These are phyloP conservation scores for Eutypa lata DNA, from an alignment of 2,329 filamentous ascomycete genomes.

Conservation along the genomic window DNA sequence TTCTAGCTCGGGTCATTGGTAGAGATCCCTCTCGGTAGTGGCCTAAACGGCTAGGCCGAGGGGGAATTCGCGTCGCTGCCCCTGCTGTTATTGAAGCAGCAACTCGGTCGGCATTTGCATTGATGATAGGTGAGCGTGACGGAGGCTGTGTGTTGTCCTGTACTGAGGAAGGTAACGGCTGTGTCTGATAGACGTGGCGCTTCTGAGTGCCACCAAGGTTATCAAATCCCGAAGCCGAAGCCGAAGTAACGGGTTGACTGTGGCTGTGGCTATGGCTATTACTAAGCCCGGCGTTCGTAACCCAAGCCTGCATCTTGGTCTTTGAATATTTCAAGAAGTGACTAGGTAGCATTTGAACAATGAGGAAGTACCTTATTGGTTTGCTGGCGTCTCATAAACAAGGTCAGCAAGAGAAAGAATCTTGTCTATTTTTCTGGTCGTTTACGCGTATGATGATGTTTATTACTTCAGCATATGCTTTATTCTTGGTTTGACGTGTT, in stretches of 20 bases:
- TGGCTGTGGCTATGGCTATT: slow-evolving; percentile 14
- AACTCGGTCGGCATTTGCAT: slow-evolving; percentile 24
- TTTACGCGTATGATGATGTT: background rate
- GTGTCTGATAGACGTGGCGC: slow-evolving; percentile 18
- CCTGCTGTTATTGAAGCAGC: slow-evolving; percentile 9
- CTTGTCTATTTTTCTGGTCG: slow-evolving; percentile 1
- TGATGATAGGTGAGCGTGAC: slow-evolving; percentile 26
- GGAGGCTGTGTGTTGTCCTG: slow-evolving; percentile 22
- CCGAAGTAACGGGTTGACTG: slow-evolving; percentile 8
- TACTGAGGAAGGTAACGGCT: slow-evolving; percentile 12
- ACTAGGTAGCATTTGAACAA: slow-evolving; percentile 26
- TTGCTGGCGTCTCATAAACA: slow-evolving; percentile 3
- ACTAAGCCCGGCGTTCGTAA: slow-evolving; percentile 24
- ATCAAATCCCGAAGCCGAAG: slow-evolving; percentile 20
- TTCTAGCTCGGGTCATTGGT: slow-evolving; percentile 14
- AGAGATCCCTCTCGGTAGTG: slow-evolving; percentile 17
- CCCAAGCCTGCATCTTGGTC: slow-evolving; percentile 32
- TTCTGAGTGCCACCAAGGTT: slow-evolving; percentile 17
- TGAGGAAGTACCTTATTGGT: background rate
- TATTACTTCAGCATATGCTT: background rate
- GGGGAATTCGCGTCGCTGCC: slow-evolving; percentile 15
- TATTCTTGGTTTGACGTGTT: slow-evolving; percentile 17
- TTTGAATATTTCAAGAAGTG: slow-evolving; percentile 29
- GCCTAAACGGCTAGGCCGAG: slow-evolving; percentile 13
- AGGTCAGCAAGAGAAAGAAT: background rate